These are phyloP conservation scores for Starmerella riodocensis DNA, from an alignment of 805 yeast species.

Conservation along the genomic window DNA sequence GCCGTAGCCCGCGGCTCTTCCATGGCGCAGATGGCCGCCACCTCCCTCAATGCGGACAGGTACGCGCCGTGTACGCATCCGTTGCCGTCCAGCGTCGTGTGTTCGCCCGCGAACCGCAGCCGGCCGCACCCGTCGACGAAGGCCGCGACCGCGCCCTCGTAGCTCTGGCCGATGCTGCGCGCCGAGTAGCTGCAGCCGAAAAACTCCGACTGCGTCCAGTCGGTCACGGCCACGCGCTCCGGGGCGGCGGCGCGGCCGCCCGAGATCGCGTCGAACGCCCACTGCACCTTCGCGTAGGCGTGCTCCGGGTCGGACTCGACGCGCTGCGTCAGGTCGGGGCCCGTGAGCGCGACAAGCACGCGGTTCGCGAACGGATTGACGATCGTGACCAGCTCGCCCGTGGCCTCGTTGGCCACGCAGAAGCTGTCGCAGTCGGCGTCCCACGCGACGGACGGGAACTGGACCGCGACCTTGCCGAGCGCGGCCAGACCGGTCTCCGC, in stretches of 20 bases:
- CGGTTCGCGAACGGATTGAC: slow-evolving; percentile 37
- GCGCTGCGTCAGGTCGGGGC: slow-evolving; percentile 57
- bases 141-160: slow-evolving; percentile 46
- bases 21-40: slow-evolving; percentile 31
- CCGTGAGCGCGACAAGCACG: slow-evolving; percentile 51
- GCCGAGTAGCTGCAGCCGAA: slow-evolving; percentile 71
- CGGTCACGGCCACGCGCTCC: slow-evolving; percentile 33
- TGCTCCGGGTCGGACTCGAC: slow-evolving; percentile 36
- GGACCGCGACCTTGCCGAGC: slow-evolving; percentile 60
- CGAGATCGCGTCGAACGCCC: slow-evolving; percentile 31
- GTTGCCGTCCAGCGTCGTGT: slow-evolving; percentile 70
- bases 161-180: slow-evolving; percentile 55
- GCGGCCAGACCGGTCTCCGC: slow-evolving; percentile 46
- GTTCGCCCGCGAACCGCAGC: slow-evolving; percentile 83
- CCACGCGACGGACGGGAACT: slow-evolving; percentile 56
- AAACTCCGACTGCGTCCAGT: slow-evolving; percentile 62
- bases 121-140: slow-evolving; percentile 45
- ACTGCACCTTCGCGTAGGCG: slow-evolving; percentile 48
- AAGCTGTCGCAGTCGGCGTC: slow-evolving; percentile 30
- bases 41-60: slow-evolving; percentile 56
- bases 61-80: slow-evolving; percentile 92
- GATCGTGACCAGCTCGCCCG: slow-evolving; percentile 52
- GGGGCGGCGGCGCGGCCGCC: slow-evolving; percentile 25
- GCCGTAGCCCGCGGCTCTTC: no score
- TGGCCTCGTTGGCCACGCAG: slow-evolving; percentile 18